A percentile compares a stretch with the other conserved stretches of the same genome.
Evolutionary conservation across 1,139 yeast species (phyloP).

Genomic region (Yamadazyma jaroonii): DNA sequence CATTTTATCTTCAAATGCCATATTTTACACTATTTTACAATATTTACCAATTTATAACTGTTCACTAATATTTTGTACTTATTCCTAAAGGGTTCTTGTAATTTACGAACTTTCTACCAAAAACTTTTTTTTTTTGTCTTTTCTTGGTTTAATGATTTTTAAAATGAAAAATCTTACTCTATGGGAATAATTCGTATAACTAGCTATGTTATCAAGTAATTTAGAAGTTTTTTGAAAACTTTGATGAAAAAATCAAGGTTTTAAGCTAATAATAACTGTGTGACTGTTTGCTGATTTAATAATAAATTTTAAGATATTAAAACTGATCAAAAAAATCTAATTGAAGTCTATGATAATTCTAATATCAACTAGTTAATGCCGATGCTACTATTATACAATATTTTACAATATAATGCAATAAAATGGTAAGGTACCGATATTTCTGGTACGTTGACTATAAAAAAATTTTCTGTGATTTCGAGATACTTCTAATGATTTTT

Average conservation of each 20-base stretch:
- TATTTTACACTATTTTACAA: slow-evolving; percentile 5
- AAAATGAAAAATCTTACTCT: too few species aligned
- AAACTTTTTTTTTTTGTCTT: too few species aligned
- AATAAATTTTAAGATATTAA: background rate
- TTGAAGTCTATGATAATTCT: background rate
- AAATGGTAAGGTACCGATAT: slow-evolving; percentile 1
- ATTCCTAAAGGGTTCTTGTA: background rate
- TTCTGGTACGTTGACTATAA: slow-evolving; percentile 3
- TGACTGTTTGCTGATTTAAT: slow-evolving; percentile 1
- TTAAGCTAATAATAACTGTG: background rate
- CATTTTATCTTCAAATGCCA: slow-evolving; percentile 4
- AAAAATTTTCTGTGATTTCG: slow-evolving; percentile 9
- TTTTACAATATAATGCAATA: slow-evolving; percentile 1
- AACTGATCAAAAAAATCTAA: background rate
- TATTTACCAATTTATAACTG: background rate
- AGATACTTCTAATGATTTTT: slow-evolving; percentile 8
- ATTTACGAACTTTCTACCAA: too few species aligned
- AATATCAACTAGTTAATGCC: background rate
- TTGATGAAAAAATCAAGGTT: background rate
- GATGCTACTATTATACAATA: slow-evolving; percentile 4
- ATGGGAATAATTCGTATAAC: too few species aligned
- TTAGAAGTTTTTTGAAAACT: too few species aligned
- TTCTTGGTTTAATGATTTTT: too few species aligned
- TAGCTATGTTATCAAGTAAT: too few species aligned
- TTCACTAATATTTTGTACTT: background rate